Evolutionary conservation across 129 eudicot species (phyloP), one percentile per base, ranked within the genome.

Genomic region (Chrysanthemum makinoi): DNA sequence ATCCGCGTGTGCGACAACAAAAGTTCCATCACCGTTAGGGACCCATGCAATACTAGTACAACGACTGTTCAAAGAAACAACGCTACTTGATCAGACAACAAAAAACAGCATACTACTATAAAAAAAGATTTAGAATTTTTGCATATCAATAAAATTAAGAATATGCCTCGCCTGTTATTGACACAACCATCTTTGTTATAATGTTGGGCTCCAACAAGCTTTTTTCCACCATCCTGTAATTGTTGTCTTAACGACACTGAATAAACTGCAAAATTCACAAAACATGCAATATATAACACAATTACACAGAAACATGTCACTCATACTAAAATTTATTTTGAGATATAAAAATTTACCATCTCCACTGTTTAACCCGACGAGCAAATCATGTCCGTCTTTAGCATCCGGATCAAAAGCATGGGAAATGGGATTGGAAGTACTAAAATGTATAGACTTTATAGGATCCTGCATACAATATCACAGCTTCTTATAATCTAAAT

Each of bases 321-420:
- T 52, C 46, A 55, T 54, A 39, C 16, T 0, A 53, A 71, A 15
- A 28, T 68, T 30, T 10, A 12, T 44, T 17, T 33, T 61, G 16
- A 22, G 18, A 15, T 10, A 17, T 9, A n/a, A 44, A 19, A 78
- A 15, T 20, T 75, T 93, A 93, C 98, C 96, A 80, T 93, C 98
- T 78, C 98, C 98, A 83, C 92, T 79, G 66, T 69, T 81, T 70
- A 93, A 77, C 33, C 98, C 98, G 74, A 93, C 85, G 69, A 93
- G 98, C 82, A 93, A 83, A 85, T 92, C 98, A 86, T 92, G 98
- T n/a, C 98, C 96, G 75, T 92, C 98, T 83, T 83, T 86, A n/a
- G 91, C 87, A 69, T 92, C 96, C 52, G 87, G 86, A 76, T 92
- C 91, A 78, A 84, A 89, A 73, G 98, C 92, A 83, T 89, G 98